Evolutionary conservation across 1,284 basidiomycete genomes (phyloP), one percentile per base, ranked within the genome.

Genomic region (Moniliophthora roreri): DNA sequence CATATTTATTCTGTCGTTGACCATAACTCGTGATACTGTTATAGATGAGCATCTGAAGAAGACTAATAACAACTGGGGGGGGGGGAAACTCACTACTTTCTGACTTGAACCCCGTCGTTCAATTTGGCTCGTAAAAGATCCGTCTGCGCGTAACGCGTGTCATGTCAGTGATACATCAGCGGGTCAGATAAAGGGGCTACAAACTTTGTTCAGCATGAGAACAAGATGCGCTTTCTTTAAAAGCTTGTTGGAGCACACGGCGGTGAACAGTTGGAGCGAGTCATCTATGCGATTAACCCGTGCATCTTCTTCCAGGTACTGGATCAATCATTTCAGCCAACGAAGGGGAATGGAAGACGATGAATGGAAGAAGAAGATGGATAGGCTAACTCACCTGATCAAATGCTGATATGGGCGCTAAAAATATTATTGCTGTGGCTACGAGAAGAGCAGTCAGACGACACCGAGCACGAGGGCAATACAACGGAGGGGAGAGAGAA

Each of bases 281-380:
- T 91, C 89, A 57, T 90, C 83, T 54, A 91, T 86, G 56, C 89
- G 74, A 66, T 91, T 91, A 48, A 83, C 86, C 55, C 80, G 77
- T 8, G 82, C 75, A 64, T 91, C 89, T 70, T 91, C 89, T 63
- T 90, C 88, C 8, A 91, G 79, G 67, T 89, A 91, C 85, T 91
- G 57, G 23, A 34, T 2, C 16, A 48, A 11, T 20, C 16, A 9
- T n/a, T n/a, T 34, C 32, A n/a, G 3, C 18, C 26, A 18, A 26
- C 10, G 47, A 32, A 34, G 20, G 15, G 10, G 34, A 47, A 23
- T 20, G 20, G 48, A 2, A 39, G 28, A 42, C 51, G 47, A 59
- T 54, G 50, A 47, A 44, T 26, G 41, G 53, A 53, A 50, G 50
- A 35, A 48, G 56, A 49, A 40, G 48, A 46, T 21, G 23, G 38